A percentile compares a stretch with the other conserved stretches of the same genome.
phyloP scores from a whole-genome alignment of 2,329 filamentous ascomycete genomes.

The Colletotrichum simmondsii region DNA sequence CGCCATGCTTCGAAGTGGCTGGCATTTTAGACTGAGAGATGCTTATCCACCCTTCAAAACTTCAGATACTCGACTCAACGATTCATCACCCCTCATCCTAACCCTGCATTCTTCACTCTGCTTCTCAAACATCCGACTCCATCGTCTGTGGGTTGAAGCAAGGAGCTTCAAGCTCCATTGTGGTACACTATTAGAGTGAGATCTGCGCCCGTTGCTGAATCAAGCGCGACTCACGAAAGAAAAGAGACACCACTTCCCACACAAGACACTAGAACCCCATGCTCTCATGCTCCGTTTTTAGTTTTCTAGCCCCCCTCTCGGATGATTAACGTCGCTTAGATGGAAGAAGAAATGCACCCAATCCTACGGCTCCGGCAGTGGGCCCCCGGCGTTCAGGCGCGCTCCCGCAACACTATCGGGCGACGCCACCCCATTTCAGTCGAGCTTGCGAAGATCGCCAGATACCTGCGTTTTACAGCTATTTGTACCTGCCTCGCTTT shows the following conservation, averaged over 20 bases:
- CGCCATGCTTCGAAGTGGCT: background rate
- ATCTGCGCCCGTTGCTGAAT: constrained; percentile 14
- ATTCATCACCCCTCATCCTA: background rate
- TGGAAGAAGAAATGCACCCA: constrained; percentile 13
- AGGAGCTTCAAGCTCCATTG: background rate
- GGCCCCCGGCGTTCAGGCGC: background rate
- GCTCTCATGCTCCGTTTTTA: background rate
- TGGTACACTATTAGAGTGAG: background rate
- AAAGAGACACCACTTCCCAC: background rate
- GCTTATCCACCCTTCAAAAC: too few species aligned
- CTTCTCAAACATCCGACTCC: background rate
- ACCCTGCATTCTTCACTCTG: background rate
- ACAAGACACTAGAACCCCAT: background rate
- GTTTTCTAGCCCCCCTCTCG: background rate
- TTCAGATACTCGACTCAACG: too few species aligned
- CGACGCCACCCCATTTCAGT: constrained; percentile 10
- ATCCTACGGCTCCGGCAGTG: background rate
- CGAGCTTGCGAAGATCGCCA: constrained; percentile 15
- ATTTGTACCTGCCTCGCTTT: background rate
- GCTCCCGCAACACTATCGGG: background rate
- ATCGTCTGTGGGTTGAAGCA: background rate
- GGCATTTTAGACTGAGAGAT: too few species aligned
- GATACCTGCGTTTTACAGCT: background rate
- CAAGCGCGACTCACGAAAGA: constrained; percentile 9
- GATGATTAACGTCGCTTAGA: background rate